These are phyloP conservation scores for Clitocybe nebularis DNA, from an alignment of 1,284 basidiomycete genomes.

Conservation along the genomic window DNA sequence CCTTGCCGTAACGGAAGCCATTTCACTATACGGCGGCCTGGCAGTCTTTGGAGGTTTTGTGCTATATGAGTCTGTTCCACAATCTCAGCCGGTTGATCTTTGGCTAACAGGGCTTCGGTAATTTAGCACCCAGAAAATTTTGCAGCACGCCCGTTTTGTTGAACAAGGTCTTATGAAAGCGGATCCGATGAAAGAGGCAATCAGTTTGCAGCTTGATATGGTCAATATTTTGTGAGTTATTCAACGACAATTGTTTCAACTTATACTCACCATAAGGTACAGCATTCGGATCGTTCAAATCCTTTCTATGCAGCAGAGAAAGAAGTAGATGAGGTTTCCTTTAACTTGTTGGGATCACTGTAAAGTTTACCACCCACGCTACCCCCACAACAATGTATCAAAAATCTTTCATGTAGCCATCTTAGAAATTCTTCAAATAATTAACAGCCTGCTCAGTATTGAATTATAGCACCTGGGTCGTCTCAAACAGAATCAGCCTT, in stretches of 20 bases:
- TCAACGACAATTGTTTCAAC: conserved; percentile 6
- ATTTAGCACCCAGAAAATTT: conserved; percentile 73
- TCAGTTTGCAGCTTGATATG: conserved; percentile 81
- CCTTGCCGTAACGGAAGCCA: conserved; percentile 72
- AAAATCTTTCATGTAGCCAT: conserved; percentile 7
- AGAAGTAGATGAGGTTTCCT: conserved; percentile 32
- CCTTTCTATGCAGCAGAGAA: conserved; percentile 62
- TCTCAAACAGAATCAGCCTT: conserved; percentile 26
- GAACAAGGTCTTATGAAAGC: conserved; percentile 63
- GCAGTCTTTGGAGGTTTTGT: conserved; percentile 88
- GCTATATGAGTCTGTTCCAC: conserved; percentile 71
- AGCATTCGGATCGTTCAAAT: conserved; percentile 84
- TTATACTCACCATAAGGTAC: conserved; percentile 3
- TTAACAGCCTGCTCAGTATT: too few species aligned
- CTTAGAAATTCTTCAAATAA: neutral
- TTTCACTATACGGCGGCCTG: conserved; percentile 83
- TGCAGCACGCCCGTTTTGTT: conserved; percentile 73
- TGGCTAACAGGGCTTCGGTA: conserved; percentile 4
- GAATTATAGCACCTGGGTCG: neutral
- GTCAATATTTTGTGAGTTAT: conserved; percentile 79
- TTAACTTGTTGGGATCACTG: neutral
- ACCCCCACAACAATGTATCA: conserved; percentile 7
- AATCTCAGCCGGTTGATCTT: neutral
- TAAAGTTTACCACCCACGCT: neutral
- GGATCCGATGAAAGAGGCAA: conserved; percentile 80